Evolutionary conservation across 2,329 filamentous ascomycete species (phyloP).

Genomic region (Venturia carpophila): DNA sequence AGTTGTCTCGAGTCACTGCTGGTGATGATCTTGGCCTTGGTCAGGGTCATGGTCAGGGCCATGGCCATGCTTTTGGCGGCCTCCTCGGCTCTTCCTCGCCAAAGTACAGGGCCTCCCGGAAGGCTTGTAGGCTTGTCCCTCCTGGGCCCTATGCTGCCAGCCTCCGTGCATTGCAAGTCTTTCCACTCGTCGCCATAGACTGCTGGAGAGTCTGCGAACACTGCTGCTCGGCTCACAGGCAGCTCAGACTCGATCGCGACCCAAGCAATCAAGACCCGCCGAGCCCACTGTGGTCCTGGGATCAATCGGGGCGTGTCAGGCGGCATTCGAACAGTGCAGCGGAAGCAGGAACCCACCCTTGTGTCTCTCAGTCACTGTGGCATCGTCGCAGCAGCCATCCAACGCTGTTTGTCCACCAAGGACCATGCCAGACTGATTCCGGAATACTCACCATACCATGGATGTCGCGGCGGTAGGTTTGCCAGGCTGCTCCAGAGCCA

Average conservation of each 20-base stretch:
- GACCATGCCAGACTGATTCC: slow-evolving; percentile 9
- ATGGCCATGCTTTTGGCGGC: not conserved
- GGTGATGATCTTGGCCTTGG: too few relatives aligned
- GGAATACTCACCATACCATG: not conserved
- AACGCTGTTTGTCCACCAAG: not conserved
- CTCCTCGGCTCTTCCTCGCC: not conserved
- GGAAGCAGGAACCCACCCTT: slow-evolving; percentile 10
- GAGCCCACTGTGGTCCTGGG: not conserved
- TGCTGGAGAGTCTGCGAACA: too few relatives aligned
- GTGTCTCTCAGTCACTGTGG: not conserved
- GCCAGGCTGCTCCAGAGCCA: not conserved
- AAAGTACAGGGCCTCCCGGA: too few relatives aligned
- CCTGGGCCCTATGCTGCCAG: too few relatives aligned
- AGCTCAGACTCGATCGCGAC: too few relatives aligned
- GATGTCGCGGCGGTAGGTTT: slow-evolving; percentile 17
- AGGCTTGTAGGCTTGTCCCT: too few relatives aligned
- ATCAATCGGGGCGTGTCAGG: not conserved
- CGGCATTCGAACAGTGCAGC: not conserved
- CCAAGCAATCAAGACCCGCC: too few relatives aligned
- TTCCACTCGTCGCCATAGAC: too few relatives aligned
- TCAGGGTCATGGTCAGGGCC: too few relatives aligned
- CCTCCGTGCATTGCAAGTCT: too few relatives aligned
- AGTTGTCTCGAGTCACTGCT: not conserved
- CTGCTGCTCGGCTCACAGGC: too few relatives aligned
- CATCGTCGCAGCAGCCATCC: slow-evolving; percentile 11